Evolutionary conservation across 2,329 filamentous ascomycete genomes (phyloP).

Genomic region (Hyphodiscus sp.): DNA sequence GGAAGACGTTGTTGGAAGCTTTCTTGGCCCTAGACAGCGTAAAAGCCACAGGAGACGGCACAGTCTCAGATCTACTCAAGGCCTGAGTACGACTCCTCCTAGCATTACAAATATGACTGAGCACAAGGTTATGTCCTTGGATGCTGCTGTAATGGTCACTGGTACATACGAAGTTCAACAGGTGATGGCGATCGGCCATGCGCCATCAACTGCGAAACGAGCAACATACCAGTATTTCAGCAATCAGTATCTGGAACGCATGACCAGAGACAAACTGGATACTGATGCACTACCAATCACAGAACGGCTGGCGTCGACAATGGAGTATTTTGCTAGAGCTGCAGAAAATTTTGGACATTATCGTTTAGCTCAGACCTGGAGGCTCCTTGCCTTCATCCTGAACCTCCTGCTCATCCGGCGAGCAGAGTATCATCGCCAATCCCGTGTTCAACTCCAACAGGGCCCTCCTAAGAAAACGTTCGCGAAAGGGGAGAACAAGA

Average conservation of each 20-base stretch:
- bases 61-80: slow-evolving; percentile 37
- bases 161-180: slow-evolving; percentile 54
- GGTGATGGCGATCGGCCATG: slow-evolving; percentile 54
- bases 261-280: slow-evolving; percentile 27
- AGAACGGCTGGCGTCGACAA: slow-evolving; percentile 41
- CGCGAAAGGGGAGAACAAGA: slow-evolving; percentile 2
- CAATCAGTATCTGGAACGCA: slow-evolving; percentile 47
- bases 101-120: slow-evolving; percentile 31
- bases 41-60: slow-evolving; percentile 36
- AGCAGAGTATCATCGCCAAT: slow-evolving; percentile 50
- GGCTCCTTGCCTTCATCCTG: slow-evolving; percentile 51
- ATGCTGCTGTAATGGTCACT: slow-evolving; percentile 52
- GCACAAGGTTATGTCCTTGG: slow-evolving; percentile 43
- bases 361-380: slow-evolving; percentile 58
- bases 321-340: slow-evolving; percentile 51
- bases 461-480: slow-evolving; percentile 22
- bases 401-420: slow-evolving; percentile 46
- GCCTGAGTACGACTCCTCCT: slow-evolving; percentile 50
- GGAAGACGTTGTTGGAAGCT: slow-evolving; percentile 55
- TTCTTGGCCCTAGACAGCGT: slow-evolving; percentile 44
- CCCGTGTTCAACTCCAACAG: slow-evolving; percentile 32
- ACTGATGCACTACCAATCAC: slow-evolving; percentile 10
- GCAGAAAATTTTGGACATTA: slow-evolving; percentile 51
- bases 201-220: slow-evolving; percentile 45
- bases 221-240: slow-evolving; percentile 51